Evolutionary conservation across 2,329 filamentous ascomycete genomes (phyloP), one percentile per base, ranked within the genome.

Genomic region (Ophiosphaerella korrae): DNA sequence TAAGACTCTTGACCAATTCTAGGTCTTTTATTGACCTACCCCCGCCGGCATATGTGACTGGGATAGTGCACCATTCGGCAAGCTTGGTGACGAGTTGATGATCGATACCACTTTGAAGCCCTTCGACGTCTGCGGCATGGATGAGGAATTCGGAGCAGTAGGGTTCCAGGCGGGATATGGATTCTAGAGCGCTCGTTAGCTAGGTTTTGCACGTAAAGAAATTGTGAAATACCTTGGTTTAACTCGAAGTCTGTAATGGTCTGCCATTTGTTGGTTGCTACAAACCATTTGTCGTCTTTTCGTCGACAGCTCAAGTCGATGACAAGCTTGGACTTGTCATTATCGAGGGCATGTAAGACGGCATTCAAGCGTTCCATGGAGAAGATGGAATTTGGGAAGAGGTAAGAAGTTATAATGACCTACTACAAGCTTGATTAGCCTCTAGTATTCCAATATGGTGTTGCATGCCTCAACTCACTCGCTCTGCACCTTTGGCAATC

Each of bases 241-340:
- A 99, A 86, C 71, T 97, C 91, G 86, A 96, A 96, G 67, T 97
- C 90, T 1, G 94, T 97, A 48, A 97, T 88, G 1, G 91, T 96
- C 80, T 97, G 94, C 94, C 94, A 99, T 74, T 96, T 96, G 75
- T 99, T 90, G 88, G 96, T 99, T 48, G 94, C 93, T n/a, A 99
- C 94, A 66, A 89, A 92, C 94, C 94, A 99, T 34, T 79, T 87
- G 48, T 87, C 80, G 33, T 82, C 88, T 53, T 86, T 87, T 51
- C 87, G 82, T 44, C 94, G 86, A 71, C 94, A 99, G 75, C 92
- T 96, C 21, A 99, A 83, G 70, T 99, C 94, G 71, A 99, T 92
- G 60, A 99, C 93, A 42, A 99, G 84, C 75, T 90, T 94, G 42
- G 80, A 77, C 70, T 81, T 90, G 70, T 96, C 88, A 45, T 87